Base-by-base conservation (phyloP, 2,329 filamentous ascomycete genomes). In the Colletotrichum sp. region DNA sequence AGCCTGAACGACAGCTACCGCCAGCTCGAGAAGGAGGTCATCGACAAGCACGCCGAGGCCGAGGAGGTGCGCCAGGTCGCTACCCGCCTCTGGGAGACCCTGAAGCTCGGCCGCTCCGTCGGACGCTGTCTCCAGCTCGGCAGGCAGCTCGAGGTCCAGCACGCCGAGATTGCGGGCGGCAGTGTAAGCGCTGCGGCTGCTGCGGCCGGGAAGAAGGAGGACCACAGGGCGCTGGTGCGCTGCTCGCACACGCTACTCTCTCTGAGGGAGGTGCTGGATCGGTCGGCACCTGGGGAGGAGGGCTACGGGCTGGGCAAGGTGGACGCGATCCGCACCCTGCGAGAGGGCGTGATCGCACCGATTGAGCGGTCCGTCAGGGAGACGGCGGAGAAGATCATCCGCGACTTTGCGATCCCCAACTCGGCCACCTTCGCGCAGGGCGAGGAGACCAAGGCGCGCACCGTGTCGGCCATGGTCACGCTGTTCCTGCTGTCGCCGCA, bases 131-230 rank as follows among this genome's bases (percentile, higher is more conserved):
- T 98, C 56, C 93, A 94, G 80, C 87, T 98, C 4, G 96, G 95
- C 1, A 89, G 96, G 59, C 95, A 98, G 85, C 89, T 99, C 13
- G 95, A 98, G 82, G 90, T 94, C n/a, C 94, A 98, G 82, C 90
- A 97, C 81, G 87, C 91, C 0, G 96, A 98, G 83, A 87, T 95
- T 7, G 89, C 87, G 3, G 85, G 87, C 3, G 63, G 77, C 0
- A 48, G 83, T 80, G 30, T 83, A 69, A 77, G 78, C 76, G 61
- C 79, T 28, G 80, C 69, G 82, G 86, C 75, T 68, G 81, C 78
- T 34, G 79, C 79, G 75, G 76, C 84, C 3, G 83, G 81, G 32
- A 89, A 86, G 72, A 92, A 91, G 77, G 93, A 95, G 79, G 95
- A 97, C 78, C 93, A 96, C 79, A 89, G 92, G 58, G 94, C 94